Percentiles rank a stretch among this genome's conserved stretches.
These are phyloP conservation scores for Phialemonium atrogriseum DNA, from an alignment of 2,329 filamentous ascomycete species.

Conservation along the genomic window DNA sequence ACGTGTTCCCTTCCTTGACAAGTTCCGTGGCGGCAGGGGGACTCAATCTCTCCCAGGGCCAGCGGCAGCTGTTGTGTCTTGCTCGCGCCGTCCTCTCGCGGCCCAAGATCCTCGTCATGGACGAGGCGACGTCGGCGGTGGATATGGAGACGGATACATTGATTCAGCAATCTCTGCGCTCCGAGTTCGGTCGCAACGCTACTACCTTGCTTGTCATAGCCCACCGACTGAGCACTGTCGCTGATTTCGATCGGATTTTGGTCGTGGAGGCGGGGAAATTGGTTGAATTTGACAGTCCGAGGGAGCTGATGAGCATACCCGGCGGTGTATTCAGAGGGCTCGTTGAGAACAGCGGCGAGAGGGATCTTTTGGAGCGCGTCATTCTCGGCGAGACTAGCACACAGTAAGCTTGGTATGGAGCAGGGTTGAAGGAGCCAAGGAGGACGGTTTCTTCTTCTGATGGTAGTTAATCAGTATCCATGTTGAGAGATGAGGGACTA, in stretches of 20 bases:
- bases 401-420: too few species aligned
- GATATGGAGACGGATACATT: constrained; percentile 95
- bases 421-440: too few species aligned
- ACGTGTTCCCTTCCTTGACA: constrained; percentile 61
- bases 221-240: constrained; percentile 67
- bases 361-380: constrained; percentile 39
- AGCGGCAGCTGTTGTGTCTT: constrained; percentile 87
- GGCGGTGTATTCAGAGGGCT: constrained; percentile 49
- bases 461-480: too few species aligned
- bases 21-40: constrained; percentile 82
- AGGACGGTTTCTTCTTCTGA: too few species aligned
- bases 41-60: constrained; percentile 86
- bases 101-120: constrained; percentile 85
- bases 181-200: too few species aligned
- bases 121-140: constrained; percentile 84
- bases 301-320: constrained; percentile 48
- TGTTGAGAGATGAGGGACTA: too few species aligned
- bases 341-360: constrained; percentile 54
- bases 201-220: constrained; percentile 69
- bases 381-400: too few species aligned
- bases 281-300: constrained; percentile 58
- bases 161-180: too few species aligned
- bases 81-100: constrained; percentile 79
- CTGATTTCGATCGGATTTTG: constrained; percentile 66
- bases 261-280: constrained; percentile 61